phyloP scores from a whole-genome alignment of 495 filamentous ascomycete genomes.

The Penicillium angulare region DNA sequence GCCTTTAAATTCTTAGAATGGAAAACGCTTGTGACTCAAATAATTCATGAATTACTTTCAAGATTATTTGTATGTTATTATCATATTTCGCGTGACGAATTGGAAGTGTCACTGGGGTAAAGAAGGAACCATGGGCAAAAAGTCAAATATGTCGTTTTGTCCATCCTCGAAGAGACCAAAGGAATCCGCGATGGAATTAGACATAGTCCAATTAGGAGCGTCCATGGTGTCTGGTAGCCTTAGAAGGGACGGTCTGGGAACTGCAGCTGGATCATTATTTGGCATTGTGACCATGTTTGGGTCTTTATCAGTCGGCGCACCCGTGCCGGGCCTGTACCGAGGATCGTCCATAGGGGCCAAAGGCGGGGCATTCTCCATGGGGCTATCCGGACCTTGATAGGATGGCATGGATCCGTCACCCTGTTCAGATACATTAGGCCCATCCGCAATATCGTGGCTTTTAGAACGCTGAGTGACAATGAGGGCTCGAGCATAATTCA shows the following conservation, averaged over 20 bases:
- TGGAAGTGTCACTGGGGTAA: conserved; percentile 23
- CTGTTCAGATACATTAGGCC: conserved; percentile 15
- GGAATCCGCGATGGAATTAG: conserved; percentile 42
- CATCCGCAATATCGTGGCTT: conserved; percentile 19
- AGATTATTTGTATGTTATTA: no score
- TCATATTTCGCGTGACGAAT: no score
- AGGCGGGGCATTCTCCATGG: conserved; percentile 20
- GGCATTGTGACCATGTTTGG: conserved; percentile 18
- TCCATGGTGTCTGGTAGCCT: conserved; percentile 37
- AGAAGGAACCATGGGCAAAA: conserved; percentile 42
- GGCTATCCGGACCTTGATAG: conserved; percentile 18
- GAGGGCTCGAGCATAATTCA: conserved; percentile 40
- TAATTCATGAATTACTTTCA: neutral
- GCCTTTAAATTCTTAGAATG: no score
- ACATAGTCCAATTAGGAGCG: conserved; percentile 43
- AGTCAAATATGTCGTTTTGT: conserved; percentile 46
- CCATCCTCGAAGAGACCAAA: conserved; percentile 47
- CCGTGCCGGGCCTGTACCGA: conserved; percentile 18
- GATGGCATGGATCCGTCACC: conserved; percentile 13
- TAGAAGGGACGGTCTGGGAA: conserved; percentile 29
- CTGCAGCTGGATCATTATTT: conserved; percentile 20
- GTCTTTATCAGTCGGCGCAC: conserved; percentile 23
- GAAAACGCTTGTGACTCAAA: no score
- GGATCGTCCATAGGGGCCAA: conserved; percentile 20
- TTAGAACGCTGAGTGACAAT: conserved; percentile 32